Conservation (phyloP, 176 grass and related monocot genomes). For the Phragmites australis region DNA sequence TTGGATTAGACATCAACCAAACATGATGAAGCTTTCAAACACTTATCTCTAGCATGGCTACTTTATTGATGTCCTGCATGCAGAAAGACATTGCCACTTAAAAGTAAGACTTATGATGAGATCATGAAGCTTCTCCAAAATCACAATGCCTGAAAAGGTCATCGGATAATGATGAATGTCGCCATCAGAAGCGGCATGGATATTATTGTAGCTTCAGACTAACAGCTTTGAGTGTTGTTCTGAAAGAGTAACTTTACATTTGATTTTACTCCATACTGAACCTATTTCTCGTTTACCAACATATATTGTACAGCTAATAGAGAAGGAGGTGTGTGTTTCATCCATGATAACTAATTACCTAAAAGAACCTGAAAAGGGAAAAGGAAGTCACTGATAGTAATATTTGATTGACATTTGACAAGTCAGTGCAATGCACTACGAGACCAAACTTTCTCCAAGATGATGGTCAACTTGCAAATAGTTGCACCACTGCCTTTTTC, state of each 20-base stretch:
- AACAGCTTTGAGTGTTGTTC: constrained; percentile 25
- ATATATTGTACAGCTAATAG: background rate
- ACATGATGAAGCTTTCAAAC: constrained; percentile 31
- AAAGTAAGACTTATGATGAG: constrained; percentile 32
- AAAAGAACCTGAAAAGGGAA: constrained; percentile 8
- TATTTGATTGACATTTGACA: constrained; percentile 28
- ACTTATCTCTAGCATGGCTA: constrained; percentile 30
- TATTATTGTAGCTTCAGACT: constrained; percentile 24
- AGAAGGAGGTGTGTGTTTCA: constrained; percentile 8
- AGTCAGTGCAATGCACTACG: constrained; percentile 30
- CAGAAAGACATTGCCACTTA: constrained; percentile 36
- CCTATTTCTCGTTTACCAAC: constrained; percentile 15
- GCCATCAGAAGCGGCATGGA: constrained; percentile 11
- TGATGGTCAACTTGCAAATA: constrained; percentile 38
- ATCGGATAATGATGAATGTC: constrained; percentile 32
- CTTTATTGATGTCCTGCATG: constrained; percentile 37
- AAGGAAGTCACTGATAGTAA: background rate
- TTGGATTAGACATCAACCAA: constrained; percentile 45
- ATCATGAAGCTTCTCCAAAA: constrained; percentile 46
- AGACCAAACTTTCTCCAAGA: constrained; percentile 23
- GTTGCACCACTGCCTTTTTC: constrained; percentile 32
- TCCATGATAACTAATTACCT: constrained; percentile 25
- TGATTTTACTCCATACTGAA: constrained; percentile 26
- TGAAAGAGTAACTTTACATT: constrained; percentile 18
- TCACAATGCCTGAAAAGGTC: constrained; percentile 30